phyloP scores from a whole-genome alignment of 129 eudicot species.

The Centrapalus pauciflorus region DNA sequence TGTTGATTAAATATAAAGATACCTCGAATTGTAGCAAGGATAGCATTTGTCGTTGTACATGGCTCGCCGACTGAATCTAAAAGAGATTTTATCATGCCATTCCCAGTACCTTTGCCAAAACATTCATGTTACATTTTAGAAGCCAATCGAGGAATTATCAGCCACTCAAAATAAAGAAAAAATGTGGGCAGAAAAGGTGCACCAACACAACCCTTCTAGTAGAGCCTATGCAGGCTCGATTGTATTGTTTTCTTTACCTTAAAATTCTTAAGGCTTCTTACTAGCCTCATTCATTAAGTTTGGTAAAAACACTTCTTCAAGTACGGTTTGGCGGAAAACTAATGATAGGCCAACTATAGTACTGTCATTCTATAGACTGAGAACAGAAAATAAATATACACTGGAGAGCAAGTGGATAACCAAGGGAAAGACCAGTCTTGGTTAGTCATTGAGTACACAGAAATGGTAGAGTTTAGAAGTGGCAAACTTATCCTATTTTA shows the following conservation, averaged over 20 bases:
- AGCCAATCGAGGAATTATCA: background rate
- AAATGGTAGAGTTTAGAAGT: too few relatives aligned
- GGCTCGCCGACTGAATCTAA: conserved; percentile 82
- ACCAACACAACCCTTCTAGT: background rate
- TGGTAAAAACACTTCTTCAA: background rate
- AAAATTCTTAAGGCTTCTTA: background rate
- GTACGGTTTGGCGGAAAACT: background rate
- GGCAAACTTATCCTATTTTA: too few relatives aligned
- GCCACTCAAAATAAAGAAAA: background rate
- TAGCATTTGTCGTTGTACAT: conserved; percentile 65
- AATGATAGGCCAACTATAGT: background rate
- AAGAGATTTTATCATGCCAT: conserved; percentile 95
- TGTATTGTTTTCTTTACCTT: background rate
- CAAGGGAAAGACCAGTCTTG: background rate
- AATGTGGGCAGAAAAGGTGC: background rate
- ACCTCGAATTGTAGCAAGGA: conserved; percentile 77
- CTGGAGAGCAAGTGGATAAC: background rate
- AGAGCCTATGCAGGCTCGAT: background rate
- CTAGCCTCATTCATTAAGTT: background rate
- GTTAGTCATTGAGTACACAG: background rate
- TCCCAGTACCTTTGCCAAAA: conserved; percentile 75
- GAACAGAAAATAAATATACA: background rate
- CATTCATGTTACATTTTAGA: conserved; percentile 9
- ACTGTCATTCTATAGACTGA: background rate
- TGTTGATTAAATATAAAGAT: background rate